Evolutionary conservation across 2,329 filamentous ascomycete genomes (phyloP), one percentile per base, ranked within the genome.

Genomic region (Clarireedia monteithiana): DNA sequence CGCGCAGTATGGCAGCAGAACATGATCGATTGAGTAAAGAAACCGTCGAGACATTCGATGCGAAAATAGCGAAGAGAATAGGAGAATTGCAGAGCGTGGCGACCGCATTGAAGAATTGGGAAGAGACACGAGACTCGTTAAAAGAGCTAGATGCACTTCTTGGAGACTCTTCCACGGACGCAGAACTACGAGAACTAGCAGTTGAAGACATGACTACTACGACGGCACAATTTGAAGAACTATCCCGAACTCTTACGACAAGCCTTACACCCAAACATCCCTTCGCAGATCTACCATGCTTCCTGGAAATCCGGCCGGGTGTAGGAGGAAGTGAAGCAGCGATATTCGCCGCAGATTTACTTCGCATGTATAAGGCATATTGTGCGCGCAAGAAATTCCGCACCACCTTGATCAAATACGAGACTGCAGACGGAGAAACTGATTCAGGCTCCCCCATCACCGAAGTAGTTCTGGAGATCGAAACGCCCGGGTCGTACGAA

Each of bases 291-390:
- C 80, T 97, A 63, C 90, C 91, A 53, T 97, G 92, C 70, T 79
- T 99, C 60, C 74, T 99, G 44, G 94, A 99, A 73, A 88, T 99
- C 58, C 83, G 91, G 0, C 94, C 94, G 0, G 94, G 94, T 0
- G 91, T 91, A 0, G 94, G 94, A 39, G 94, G 94, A 2, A 84
- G 90, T 56, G 94, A 99, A 73, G 91, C 92, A 2, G 85, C 89
- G 0, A 84, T 96, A 60, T 99, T 99, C 64, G 90, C 91, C 12
- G 88, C 88, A 54, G 84, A 94, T 52, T 73, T 99, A 6, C 82
- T 96, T 64, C 83, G 85, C 63, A 97, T 99, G 94, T 99, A 99
- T 73, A 81, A 83, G 61, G 75, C 76, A 1, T 91, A 91, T 66
- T 96, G 91, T 71, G 74, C 80, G 49, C 81, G 84, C 5, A 79